Base-by-base conservation (phyloP, 352 stramenopile genomes). In the Globisporangium irregulare region DNA sequence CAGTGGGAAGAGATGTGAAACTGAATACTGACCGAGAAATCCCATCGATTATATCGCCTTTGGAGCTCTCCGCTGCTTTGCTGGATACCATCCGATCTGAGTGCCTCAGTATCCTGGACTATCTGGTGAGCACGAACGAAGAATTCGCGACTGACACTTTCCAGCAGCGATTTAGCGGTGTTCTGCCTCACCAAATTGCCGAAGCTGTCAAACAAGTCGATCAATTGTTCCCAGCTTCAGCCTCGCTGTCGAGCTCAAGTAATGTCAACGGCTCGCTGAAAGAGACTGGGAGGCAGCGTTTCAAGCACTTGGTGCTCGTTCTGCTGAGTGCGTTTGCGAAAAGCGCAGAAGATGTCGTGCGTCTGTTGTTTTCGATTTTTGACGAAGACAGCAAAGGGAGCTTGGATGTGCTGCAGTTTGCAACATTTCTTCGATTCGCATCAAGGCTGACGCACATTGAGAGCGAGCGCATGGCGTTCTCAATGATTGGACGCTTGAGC, bases 351-450 rank as follows among this genome's bases (percentile, higher is more conserved):
- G 72, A 81, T 18, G 65, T 85, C 0, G 71, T 80, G 59, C 72
- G 81, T 1, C 68, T 76, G 36, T 29, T 87, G 1, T 87, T 87
- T 54, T 70, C 73, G 27, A 41, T 86, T 0, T 79, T 86, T 25
- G 79, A 89, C 43, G 62, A 73, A 7, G 43, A 71, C n/a, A 77
- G 48, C 18, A 73, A 62, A 32, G 73, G 79, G 0, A 67, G 68
- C 34, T 64, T 84, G 55, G 72, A 68, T 7, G 41, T 60, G 6
- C 43, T 66, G 0, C 59, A 77, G 38, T 34, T 84, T 4, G 64
- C 68, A 8, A 34, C 32, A 9, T 80, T 79, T 48, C 29, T 77
- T 9, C 61, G 66, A 9, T 64, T 77, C 14, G 36, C 59, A 8
- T 62, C 51, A 8, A n/a, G 38, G 8, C 24, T 63, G 48, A 69